Evolutionary conservation across 2,329 filamentous ascomycete genomes (phyloP).

Genomic region (Hypoxylon sp.): DNA sequence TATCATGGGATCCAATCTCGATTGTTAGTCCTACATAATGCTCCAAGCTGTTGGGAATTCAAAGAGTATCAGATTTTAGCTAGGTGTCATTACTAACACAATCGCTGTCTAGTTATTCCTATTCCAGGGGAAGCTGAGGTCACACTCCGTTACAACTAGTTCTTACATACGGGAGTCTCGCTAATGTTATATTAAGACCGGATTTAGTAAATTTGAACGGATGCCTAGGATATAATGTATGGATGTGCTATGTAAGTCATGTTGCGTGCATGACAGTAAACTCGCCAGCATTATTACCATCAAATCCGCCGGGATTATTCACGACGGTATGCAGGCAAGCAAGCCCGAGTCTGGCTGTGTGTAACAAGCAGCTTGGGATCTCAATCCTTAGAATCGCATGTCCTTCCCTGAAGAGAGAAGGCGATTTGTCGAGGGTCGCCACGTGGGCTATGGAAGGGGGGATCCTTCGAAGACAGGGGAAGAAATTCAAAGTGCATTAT

Average conservation of each 20-base stretch:
- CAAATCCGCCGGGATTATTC: constrained; percentile 15
- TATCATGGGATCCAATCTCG: constrained; percentile 26
- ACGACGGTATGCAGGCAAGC: constrained; percentile 25
- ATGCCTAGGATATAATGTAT: constrained; percentile 2
- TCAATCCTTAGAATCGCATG: constrained; percentile 37
- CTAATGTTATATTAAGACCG: constrained; percentile 11
- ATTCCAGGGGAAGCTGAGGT: constrained; percentile 21
- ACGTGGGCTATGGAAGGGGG: constrained; percentile 41
- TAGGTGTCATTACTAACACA: constrained; percentile 12
- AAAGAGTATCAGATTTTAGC: constrained; percentile 11
- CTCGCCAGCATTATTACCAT: constrained; percentile 19
- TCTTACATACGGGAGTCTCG: constrained; percentile 30
- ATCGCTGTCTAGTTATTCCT: constrained; percentile 12
- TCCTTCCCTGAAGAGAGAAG: constrained; percentile 31
- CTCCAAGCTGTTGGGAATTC: constrained; percentile 16
- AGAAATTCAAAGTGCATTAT: constrained; percentile 19
- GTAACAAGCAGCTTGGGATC: constrained; percentile 35
- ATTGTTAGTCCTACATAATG: constrained; percentile 21
- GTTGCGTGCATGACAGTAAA: constrained; percentile 35
- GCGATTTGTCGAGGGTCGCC: constrained; percentile 40
- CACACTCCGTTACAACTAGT: constrained; percentile 18
- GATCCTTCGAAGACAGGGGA: constrained; percentile 34
- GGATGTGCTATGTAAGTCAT: constrained; percentile 18
- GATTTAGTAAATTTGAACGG: constrained; percentile 10
- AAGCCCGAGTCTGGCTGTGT: constrained; percentile 17